These are phyloP conservation scores for Litsea cubeba DNA, from an alignment of 164 flowering plant genomes.

Conservation along the genomic window DNA sequence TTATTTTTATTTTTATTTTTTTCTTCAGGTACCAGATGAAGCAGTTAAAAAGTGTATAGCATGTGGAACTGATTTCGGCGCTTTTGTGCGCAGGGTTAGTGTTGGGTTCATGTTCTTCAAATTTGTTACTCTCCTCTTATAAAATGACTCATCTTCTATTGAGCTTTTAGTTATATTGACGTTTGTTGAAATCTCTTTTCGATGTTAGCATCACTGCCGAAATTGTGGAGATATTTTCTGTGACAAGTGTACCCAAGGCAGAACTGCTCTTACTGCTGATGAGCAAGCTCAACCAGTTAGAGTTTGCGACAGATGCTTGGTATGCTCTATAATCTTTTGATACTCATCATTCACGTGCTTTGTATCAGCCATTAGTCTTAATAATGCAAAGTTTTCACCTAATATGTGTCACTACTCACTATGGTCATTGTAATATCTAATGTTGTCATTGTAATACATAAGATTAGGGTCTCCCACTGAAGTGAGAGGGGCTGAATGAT, in stretches of 20 bases:
- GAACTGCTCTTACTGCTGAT: constrained; percentile 84
- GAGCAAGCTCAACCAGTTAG: constrained; percentile 87
- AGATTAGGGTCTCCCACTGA: background rate
- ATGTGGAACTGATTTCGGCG: constrained; percentile 79
- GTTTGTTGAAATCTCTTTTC: constrained; percentile 1
- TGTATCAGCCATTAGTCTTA: no score
- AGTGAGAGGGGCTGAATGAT: background rate
- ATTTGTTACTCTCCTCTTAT: background rate
- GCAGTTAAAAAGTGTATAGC: constrained; percentile 79
- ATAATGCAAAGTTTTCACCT: no score
- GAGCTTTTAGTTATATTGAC: background rate
- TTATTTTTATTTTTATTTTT: background rate
- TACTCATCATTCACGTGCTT: no score
- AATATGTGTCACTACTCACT: no score
- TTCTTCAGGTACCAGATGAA: constrained; percentile 85
- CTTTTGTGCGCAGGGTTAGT: constrained; percentile 75
- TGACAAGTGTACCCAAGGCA: constrained; percentile 93
- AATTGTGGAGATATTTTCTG: constrained; percentile 98
- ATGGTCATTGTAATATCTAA: background rate
- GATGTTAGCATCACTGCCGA: constrained; percentile 88
- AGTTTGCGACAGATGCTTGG: constrained; percentile 97
- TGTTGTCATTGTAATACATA: background rate
- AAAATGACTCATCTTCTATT: background rate
- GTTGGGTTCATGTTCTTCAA: background rate
- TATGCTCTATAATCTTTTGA: constrained; percentile 17